phyloP scores from a whole-genome alignment of 345 rosid genomes.

The Moringa oleifera region DNA sequence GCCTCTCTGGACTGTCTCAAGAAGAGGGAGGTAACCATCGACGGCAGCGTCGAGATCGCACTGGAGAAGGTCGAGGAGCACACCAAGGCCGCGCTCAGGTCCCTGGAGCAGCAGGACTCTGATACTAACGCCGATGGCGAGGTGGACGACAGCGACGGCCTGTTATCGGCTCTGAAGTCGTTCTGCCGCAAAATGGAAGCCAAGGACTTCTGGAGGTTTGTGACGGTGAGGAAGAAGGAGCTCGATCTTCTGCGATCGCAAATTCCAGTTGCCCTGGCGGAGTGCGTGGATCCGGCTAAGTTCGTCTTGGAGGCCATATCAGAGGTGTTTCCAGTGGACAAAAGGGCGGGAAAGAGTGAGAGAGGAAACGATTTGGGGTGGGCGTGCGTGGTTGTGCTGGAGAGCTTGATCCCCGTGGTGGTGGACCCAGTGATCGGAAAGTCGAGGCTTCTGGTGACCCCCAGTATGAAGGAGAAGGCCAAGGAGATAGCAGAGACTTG shows the following conservation, averaged over 20 bases:
- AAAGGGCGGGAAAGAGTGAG: slow-evolving; percentile 40
- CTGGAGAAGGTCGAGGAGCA: slow-evolving; percentile 50
- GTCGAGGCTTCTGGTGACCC: slow-evolving; percentile 71
- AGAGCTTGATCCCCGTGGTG: slow-evolving; percentile 80
- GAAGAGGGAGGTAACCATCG: slow-evolving; percentile 83
- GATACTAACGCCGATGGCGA: slow-evolving; percentile 48
- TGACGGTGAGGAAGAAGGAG: slow-evolving; percentile 73
- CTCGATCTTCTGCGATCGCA: slow-evolving; percentile 51
- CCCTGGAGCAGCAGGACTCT: slow-evolving; percentile 23
- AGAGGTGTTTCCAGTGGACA: slow-evolving; percentile 88
- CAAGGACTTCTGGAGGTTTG: slow-evolving; percentile 70
- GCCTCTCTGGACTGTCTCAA: slow-evolving; percentile 66
- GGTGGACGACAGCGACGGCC: slow-evolving; percentile 76
- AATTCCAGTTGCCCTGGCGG: slow-evolving; percentile 62
- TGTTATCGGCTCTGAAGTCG: slow-evolving; percentile 38
- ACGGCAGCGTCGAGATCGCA: slow-evolving; percentile 76
- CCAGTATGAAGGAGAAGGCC: slow-evolving; percentile 62
- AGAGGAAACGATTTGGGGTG: slow-evolving; percentile 73
- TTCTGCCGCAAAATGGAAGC: slow-evolving; percentile 72
- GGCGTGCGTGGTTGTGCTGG: slow-evolving; percentile 91
- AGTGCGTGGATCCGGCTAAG: slow-evolving; percentile 87
- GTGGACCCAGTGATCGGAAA: slow-evolving; percentile 91
- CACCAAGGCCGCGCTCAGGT: slow-evolving; percentile 42
- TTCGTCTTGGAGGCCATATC: slow-evolving; percentile 83
- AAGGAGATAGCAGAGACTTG: slow-evolving; percentile 82